Base-by-base conservation (phyloP, 2,329 filamentous ascomycete genomes). In the Aspergillus novofumigatus region DNA sequence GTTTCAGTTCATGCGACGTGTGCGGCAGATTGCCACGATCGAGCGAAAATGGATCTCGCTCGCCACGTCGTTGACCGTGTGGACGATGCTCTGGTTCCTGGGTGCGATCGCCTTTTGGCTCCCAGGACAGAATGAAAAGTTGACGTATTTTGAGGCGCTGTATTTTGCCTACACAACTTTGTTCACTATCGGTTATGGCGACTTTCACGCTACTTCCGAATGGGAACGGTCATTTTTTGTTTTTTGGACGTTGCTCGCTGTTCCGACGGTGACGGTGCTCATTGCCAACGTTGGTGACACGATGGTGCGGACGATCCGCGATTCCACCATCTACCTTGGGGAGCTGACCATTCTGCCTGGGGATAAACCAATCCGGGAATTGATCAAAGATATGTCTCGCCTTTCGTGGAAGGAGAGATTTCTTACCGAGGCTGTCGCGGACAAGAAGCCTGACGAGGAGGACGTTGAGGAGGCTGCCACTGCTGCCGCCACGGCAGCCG, bases 311-410 rank as follows among this genome's bases (percentile, higher is more conserved):
- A 71, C 72, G 8, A 78, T 85, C 67, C 78, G 79, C 23, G 80
- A 85, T 50, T 56, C 80, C n/a, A 83, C 81, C 0, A 78, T 82
- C n/a, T 83, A 78, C 74, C 59, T 83, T 4, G 83, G 81, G 11
- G 78, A 80, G 29, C 61, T 84, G 25, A 84, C 83, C 2, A 76
- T 85, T 20, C 66, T 84, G 1, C 82, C 82, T 1, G 77, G 75
- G 8, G 80, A 83, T 32, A 62, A 75, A 51, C 75, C 78, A 9
- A 67, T 67, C 29, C 56, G 54, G 42, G 67, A 66, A 10, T 60
- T 66, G 6, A 50, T 73, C 26, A 67, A 65, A 45, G 59, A 65
- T 32, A 38, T 71, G 8, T 51, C 69, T 11, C 65, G 63, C 17
- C 61, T 60, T 23, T 60, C 59, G 26, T 66, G 52, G 67, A 59